Evolutionary conservation across 2,329 filamentous ascomycete genomes (phyloP), one percentile per base, ranked within the genome.

Genomic region (Tolypocladium paradoxum): DNA sequence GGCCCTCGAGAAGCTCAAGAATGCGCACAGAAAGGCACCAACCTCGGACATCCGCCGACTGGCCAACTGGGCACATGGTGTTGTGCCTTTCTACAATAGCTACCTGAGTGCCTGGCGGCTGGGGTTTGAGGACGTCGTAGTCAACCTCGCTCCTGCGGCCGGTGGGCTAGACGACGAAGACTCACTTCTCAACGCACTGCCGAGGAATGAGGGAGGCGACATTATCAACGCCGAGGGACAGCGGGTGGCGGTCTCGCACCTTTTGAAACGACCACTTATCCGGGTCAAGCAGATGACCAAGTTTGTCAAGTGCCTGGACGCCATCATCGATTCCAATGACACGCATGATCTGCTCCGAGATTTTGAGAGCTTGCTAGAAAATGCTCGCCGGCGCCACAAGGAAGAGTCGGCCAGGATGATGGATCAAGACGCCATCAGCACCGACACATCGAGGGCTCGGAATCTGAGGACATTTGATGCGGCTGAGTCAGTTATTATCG

Each of bases 121-220:
- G 48, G 93, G 93, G 0, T 99, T 97, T 68, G 88, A 96, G 63
- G 91, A 95, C 65, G 83, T 99, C 22, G 84, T 97, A 49, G 89
- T 99, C 61, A 97, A 96, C 65, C 81, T 97, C 35, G 90, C 90
- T 1, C 88, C 90, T 8, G 81, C 83, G 5, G 70, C 72, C 2
- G 72, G 71, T 18, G 62, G 61, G 1, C 62, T 68, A 2, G 82
- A 85, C 35, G 82, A 85, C 48, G 76, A 82, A 38, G 77, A 83
- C 57, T 82, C 80, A 2, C 69, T 83, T 2, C 65, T 84, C 51
- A 75, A 80, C 56, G 80, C 77, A 2, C 73, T 80, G 71, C 82
- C 79, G 57, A 76, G 73, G 51, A 84, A 85, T 51, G 78, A 79
- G 54, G 74, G 84, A 52, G 85, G 87, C 24, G 84, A 86, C 60